Conservation (phyloP, 768 basidiomycete genomes). For the Gelatoporia subvermispora region DNA sequence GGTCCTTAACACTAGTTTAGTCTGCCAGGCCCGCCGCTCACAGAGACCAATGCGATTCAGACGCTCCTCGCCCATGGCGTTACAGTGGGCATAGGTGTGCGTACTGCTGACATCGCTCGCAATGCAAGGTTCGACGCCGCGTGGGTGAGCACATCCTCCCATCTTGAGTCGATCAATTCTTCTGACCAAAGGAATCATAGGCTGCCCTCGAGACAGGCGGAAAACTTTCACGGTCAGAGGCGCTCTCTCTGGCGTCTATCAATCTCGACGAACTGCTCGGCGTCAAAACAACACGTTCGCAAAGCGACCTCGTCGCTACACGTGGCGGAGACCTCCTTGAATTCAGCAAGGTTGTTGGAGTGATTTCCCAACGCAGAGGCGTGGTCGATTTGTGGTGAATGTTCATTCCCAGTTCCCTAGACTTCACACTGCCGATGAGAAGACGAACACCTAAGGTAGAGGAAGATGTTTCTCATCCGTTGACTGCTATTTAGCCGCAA, state of each 20-base stretch:
- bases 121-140: constrained; percentile 74
- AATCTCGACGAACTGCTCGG: constrained; percentile 39
- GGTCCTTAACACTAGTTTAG: constrained; percentile 25
- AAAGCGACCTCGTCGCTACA: constrained; percentile 23
- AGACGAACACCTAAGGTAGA: too few species aligned
- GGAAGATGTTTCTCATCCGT: too few species aligned
- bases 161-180: not conserved
- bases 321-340: constrained; percentile 31
- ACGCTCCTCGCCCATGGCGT: constrained; percentile 63
- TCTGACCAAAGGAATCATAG: constrained; percentile 16
- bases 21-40: constrained; percentile 68
- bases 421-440: too few species aligned
- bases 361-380: constrained; percentile 23
- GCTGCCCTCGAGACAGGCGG: constrained; percentile 36
- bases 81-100: constrained; percentile 63
- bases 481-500: too few species aligned
- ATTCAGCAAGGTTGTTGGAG: constrained; percentile 32
- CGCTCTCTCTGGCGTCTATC: constrained; percentile 34
- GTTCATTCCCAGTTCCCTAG: too few species aligned
- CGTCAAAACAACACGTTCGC: constrained; percentile 6
- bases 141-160: constrained; percentile 54
- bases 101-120: constrained; percentile 67
- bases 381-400: constrained; percentile 16
- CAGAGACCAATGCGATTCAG: constrained; percentile 51
- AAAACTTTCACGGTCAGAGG: constrained; percentile 32